A percentile compares a stretch with the other conserved stretches of the same genome.
phyloP scores from a whole-genome alignment of 2,329 filamentous ascomycete genomes.

The Passalora sequoiae region DNA sequence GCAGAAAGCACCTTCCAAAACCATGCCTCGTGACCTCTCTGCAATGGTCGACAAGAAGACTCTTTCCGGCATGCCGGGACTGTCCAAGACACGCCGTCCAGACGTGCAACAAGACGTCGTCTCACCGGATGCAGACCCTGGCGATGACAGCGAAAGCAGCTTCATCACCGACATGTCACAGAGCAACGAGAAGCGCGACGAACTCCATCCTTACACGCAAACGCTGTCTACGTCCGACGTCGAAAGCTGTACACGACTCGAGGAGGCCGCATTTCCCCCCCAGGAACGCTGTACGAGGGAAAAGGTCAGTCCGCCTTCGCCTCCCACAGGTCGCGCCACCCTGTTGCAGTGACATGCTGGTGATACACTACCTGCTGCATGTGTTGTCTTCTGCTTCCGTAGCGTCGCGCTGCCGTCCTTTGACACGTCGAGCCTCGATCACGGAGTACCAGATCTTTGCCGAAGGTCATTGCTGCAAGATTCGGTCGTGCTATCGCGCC shows the following conservation, averaged over 20 bases:
- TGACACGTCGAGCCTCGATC: slow-evolving; percentile 5
- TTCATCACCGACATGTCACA: slow-evolving; percentile 15
- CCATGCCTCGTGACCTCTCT: slow-evolving; percentile 42
- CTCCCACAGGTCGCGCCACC: slow-evolving; percentile 10
- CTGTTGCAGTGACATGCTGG: slow-evolving; percentile 22
- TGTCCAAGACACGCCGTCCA: slow-evolving; percentile 32
- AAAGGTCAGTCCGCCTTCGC: slow-evolving; percentile 47
- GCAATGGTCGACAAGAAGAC: slow-evolving; percentile 25
- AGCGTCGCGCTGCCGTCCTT: slow-evolving; percentile 14
- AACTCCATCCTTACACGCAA: slow-evolving; percentile 68
- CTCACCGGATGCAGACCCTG: slow-evolving; percentile 8
- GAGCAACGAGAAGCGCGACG: slow-evolving; percentile 39
- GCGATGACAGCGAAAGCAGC: slow-evolving; percentile 11
- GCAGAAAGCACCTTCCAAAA: background rate
- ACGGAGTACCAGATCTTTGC: background rate
- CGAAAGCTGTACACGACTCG: slow-evolving; percentile 56
- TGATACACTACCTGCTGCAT: slow-evolving; percentile 26
- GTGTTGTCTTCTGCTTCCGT: slow-evolving; percentile 24
- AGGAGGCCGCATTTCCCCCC: slow-evolving; percentile 55
- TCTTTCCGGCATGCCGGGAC: slow-evolving; percentile 30
- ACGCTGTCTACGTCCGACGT: slow-evolving; percentile 63
- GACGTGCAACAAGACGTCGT: slow-evolving; percentile 1
- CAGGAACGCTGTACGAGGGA: slow-evolving; percentile 54
- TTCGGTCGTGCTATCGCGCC: too few relatives aligned
- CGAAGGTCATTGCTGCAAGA: too few relatives aligned